Base-by-base conservation (phyloP, 805 yeast species). In the Candida insectorum region DNA sequence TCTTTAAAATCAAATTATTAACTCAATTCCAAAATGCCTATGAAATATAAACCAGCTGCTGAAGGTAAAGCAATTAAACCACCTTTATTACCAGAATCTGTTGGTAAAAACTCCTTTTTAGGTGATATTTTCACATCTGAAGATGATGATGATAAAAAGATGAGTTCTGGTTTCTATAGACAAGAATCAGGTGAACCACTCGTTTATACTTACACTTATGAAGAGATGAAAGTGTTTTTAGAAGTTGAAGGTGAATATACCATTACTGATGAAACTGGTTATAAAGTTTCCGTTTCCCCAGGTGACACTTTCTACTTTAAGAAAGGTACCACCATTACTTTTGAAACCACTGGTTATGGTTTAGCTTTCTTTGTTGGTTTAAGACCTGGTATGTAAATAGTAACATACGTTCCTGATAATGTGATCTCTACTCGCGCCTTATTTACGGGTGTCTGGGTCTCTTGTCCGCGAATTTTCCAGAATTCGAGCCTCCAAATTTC, bases 231-330 rank as follows among this genome's bases (percentile, higher is more conserved):
- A 62, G 65, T 81, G 47, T 72, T 78, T 54, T 68, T 80, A 42
- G 85, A 81, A 57, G 79, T 77, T 35, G 77, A 73, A 47, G 85
- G 85, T 45, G 77, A 74, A 50, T 79, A 75, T 66, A 62, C 67
- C 32, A 66, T 81, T 47, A 49, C 75, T 39, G 87, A 81, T 48
- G 81, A 77, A 60, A 70, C 78, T 34, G 87, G 87, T 16, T 65
- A 67, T 55, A 65, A 66, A 40, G 78, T 75, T 33, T 62, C 60
- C 34, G 81, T 72, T 35, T 55, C 65, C 26, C 81, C 82, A 33
- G 87, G 87, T 34, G 86, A 80, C 48, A 79, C 77, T 18, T 71
- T 81, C 47, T 78, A 71, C 69, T 75, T 81, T 63, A 74, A 70
- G 49, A 76, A 78, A 53, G 86, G 85, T n/a, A 63, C 75, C 43